Conservation (phyloP, 805 yeast species). For the Metschnikowia santaceciliae region DNA sequence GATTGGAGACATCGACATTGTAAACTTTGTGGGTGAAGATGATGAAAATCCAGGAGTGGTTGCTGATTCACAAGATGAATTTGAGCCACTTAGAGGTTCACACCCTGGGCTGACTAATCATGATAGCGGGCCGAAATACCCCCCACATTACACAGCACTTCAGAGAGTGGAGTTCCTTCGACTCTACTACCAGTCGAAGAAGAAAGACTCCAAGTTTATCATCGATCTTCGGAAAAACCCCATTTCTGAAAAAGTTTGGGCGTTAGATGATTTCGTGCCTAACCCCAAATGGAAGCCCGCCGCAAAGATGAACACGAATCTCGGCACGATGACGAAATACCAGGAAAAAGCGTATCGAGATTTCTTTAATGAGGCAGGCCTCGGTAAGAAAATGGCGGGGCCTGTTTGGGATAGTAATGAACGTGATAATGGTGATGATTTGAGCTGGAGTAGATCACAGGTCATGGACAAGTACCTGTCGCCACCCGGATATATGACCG, state of each 20-base stretch:
- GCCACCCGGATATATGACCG: constrained; percentile 40
- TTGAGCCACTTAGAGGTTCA: constrained; percentile 12
- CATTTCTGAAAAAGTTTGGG: constrained; percentile 35
- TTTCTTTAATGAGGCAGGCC: constrained; percentile 18
- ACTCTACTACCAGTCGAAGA: constrained; percentile 22
- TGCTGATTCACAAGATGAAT: constrained; percentile 20
- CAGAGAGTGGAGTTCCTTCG: constrained; percentile 31
- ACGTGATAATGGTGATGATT: neutral
- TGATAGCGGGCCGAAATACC: constrained; percentile 5
- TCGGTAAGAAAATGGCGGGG: constrained; percentile 12
- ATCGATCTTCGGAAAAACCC: constrained; percentile 31
- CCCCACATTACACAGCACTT: constrained; percentile 26
- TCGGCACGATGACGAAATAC: constrained; percentile 19
- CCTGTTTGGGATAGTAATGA: constrained; percentile 20
- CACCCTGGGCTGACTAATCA: neutral
- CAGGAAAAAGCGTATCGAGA: constrained; percentile 18
- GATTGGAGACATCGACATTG: neutral
- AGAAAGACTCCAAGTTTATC: constrained; percentile 17
- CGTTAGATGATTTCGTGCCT: constrained; percentile 33
- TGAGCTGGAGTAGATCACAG: constrained; percentile 22
- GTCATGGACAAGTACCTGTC: constrained; percentile 35
- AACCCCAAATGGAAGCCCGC: constrained; percentile 23
- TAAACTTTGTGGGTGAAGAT: neutral
- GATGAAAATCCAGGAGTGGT: constrained; percentile 6
- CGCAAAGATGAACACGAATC: constrained; percentile 11